These are phyloP conservation scores for Dendrobium huoshanense DNA, from an alignment of 106 monocot species.

Conservation along the genomic window DNA sequence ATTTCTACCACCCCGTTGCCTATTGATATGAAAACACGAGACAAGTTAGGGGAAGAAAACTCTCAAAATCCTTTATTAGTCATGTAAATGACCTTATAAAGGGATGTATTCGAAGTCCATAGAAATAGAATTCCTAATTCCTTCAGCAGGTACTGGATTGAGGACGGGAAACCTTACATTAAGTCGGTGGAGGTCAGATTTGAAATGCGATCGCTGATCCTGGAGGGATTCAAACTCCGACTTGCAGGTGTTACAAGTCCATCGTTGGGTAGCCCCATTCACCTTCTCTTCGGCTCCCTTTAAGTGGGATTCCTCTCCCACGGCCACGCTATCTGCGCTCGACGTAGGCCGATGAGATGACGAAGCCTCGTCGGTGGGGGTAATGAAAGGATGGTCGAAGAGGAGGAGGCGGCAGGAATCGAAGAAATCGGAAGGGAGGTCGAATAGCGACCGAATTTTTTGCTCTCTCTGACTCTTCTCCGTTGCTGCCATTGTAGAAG, in stretches of 20 bases:
- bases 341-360: not conserved
- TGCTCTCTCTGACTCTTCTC: slow-evolving; percentile 17
- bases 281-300: not conserved
- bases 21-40: too few relatives aligned
- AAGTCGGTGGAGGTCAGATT: slow-evolving; percentile 84
- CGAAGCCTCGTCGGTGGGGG: slow-evolving; percentile 1
- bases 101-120: not conserved
- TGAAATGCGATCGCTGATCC: slow-evolving; percentile 89
- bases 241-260: slow-evolving; percentile 81
- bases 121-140: not conserved
- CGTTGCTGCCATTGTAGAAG: slow-evolving; percentile 26
- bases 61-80: not conserved
- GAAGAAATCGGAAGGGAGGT: slow-evolving; percentile 76
- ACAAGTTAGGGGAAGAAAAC: not conserved
- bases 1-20: too few relatives aligned
- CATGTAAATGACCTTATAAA: not conserved
- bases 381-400: slow-evolving; percentile 20
- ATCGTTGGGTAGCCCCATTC: slow-evolving; percentile 32
- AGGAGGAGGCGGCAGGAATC: slow-evolving; percentile 45
- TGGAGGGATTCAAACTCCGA: slow-evolving; percentile 80
- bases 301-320: not conserved
- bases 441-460: slow-evolving; percentile 64
- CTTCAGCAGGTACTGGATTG: not conserved
- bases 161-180: slow-evolving; percentile 36
- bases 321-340: not conserved